A percentile compares a stretch with the other conserved stretches of the same genome.
phyloP scores from a whole-genome alignment of 148 eudicot genomes.

The Rhododendron molle region DNA sequence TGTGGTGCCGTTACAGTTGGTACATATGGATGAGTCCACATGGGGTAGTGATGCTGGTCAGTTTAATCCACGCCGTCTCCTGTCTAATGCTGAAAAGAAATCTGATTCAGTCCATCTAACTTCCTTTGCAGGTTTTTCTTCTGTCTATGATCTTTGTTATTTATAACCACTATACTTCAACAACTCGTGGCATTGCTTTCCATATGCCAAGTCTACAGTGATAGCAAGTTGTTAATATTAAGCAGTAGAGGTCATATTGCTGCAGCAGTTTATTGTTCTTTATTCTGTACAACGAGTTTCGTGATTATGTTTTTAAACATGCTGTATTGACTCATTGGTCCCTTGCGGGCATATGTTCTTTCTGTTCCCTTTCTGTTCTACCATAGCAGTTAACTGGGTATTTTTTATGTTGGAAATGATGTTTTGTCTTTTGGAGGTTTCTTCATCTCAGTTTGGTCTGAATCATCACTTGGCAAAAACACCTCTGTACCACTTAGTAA shows the following conservation, averaged over 20 bases:
- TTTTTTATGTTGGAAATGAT: constrained; percentile 1
- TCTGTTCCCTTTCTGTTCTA: background rate
- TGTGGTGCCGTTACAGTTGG: constrained; percentile 48
- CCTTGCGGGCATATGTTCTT: background rate
- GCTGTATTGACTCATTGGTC: background rate
- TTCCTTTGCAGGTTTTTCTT: constrained; percentile 24
- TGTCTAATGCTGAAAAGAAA: constrained; percentile 30
- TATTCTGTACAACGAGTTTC: background rate
- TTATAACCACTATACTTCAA: background rate
- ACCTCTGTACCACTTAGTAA: background rate
- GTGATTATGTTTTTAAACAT: background rate
- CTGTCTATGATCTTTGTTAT: background rate
- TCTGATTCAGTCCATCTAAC: constrained; percentile 13
- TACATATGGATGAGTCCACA: constrained; percentile 40
- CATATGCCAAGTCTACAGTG: background rate
- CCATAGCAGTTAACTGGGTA: background rate
- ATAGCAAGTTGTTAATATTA: background rate
- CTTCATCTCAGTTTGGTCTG: background rate
- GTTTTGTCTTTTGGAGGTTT: background rate
- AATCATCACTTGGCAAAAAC: background rate
- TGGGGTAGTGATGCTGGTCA: constrained; percentile 53
- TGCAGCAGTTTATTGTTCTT: background rate
- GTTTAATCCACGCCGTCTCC: constrained; percentile 52
- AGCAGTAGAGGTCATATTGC: background rate
- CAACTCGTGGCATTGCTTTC: background rate